Conservation (phyloP, 306 rosid genomes). For the Crotalaria pallida region DNA sequence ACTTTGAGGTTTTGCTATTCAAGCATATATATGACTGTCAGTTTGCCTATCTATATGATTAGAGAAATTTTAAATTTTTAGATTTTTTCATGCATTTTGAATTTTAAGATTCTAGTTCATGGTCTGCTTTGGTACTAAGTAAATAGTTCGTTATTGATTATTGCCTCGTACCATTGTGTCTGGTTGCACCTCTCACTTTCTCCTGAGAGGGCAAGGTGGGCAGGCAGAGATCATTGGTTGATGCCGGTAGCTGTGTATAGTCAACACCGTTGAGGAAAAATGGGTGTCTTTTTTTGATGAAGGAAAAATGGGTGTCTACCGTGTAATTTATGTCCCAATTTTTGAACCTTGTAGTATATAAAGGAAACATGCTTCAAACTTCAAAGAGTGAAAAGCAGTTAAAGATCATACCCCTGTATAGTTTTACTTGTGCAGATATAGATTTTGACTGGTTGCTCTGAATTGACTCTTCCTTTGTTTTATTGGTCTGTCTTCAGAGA, state of each 20-base stretch:
- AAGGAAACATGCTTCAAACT: neutral
- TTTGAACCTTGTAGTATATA: neutral
- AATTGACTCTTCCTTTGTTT: neutral
- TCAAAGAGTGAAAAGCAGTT: neutral
- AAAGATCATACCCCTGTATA: neutral
- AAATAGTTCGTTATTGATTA: neutral
- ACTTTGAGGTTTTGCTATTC: neutral
- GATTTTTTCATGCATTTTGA: constrained; percentile 15
- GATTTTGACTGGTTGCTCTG: neutral
- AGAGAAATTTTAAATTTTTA: neutral
- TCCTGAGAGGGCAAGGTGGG: neutral
- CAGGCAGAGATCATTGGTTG: neutral
- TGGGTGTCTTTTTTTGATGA: no score
- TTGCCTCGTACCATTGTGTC: neutral
- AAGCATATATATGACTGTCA: neutral
- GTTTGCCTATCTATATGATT: neutral
- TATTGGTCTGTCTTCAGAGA: constrained; percentile 40
- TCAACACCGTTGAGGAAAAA: neutral
- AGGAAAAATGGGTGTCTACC: neutral
- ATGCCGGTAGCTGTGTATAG: neutral
- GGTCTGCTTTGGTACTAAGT: neutral
- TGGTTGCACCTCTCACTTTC: neutral
- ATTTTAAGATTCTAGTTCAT: neutral
- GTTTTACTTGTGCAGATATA: constrained; percentile 4
- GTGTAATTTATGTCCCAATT: neutral